phyloP scores from a whole-genome alignment of 2,329 filamentous ascomycete species.

The Talaromyces marneffei region DNA sequence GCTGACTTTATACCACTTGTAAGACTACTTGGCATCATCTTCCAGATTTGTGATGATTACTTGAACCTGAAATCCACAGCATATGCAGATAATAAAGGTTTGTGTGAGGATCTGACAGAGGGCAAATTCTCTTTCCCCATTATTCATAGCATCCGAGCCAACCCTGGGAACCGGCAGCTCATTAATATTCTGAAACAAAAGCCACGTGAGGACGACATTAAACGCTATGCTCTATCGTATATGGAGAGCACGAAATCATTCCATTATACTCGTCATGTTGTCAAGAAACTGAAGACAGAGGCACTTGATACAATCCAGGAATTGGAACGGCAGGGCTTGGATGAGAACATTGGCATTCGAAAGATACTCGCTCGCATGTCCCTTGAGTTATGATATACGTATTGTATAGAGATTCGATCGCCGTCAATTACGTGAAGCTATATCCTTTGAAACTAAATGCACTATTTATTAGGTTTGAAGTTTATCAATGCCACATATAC shows the following conservation, averaged over 20 bases:
- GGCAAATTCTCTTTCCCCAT: conserved; percentile 36
- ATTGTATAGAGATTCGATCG: neutral
- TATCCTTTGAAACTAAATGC: neutral
- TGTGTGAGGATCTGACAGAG: conserved; percentile 38
- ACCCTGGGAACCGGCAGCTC: conserved; percentile 2
- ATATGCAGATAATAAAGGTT: conserved; percentile 33
- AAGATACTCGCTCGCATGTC: conserved; percentile 9
- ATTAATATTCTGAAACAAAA: conserved; percentile 11
- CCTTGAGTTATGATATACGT: neutral
- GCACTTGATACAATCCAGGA: neutral
- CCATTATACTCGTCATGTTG: conserved; percentile 1
- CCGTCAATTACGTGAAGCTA: neutral
- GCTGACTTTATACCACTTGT: conserved; percentile 16
- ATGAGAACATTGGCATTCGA: conserved; percentile 5
- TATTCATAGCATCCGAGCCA: conserved; percentile 17
- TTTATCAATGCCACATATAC: neutral
- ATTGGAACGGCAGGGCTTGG: neutral
- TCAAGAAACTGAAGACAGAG: neutral
- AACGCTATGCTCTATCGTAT: conserved; percentile 5
- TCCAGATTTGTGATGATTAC: conserved; percentile 25
- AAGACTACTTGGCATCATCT: conserved; percentile 19
- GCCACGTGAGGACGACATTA: conserved; percentile 9
- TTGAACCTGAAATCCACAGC: conserved; percentile 17
- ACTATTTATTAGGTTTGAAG: neutral
- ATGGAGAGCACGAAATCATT: conserved; percentile 6